phyloP scores from a whole-genome alignment of 1,139 yeast species.

The Hemisphaericaspora xylofermentans region DNA sequence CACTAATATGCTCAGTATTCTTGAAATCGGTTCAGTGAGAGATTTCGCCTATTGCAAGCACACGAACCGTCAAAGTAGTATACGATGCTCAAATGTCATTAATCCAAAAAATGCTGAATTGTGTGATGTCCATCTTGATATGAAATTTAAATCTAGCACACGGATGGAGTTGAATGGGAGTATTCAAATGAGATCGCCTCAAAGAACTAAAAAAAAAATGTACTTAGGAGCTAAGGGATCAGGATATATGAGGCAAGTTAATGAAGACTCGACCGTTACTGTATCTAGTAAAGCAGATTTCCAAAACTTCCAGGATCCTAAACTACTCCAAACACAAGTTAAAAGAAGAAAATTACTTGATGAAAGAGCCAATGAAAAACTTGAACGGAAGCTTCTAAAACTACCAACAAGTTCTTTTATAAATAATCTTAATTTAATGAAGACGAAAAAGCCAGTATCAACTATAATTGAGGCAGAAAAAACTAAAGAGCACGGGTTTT shows the following conservation, averaged over 20 bases:
- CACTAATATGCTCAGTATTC: slow-evolving; percentile 43
- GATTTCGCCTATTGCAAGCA: slow-evolving; percentile 71
- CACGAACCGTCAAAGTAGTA: slow-evolving; percentile 40
- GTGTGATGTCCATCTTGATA: slow-evolving; percentile 74
- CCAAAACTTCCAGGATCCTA: slow-evolving; percentile 46
- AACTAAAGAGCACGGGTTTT: slow-evolving; percentile 28
- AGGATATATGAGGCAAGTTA: slow-evolving; percentile 15
- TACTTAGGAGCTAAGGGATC: slow-evolving; percentile 18
- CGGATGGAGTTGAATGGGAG: slow-evolving; percentile 77
- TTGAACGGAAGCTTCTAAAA: slow-evolving; percentile 30
- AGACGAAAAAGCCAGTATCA: not conserved
- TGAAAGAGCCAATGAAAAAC: slow-evolving; percentile 32
- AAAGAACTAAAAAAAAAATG: slow-evolving; percentile 24
- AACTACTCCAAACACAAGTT: slow-evolving; percentile 36
- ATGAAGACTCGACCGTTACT: slow-evolving; percentile 26
- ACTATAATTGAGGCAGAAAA: not conserved
- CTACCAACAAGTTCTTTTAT: slow-evolving; percentile 12
- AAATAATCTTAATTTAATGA: slow-evolving; percentile 9
- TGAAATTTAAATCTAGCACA: slow-evolving; percentile 50
- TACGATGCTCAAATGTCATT: slow-evolving; percentile 58
- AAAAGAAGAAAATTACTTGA: slow-evolving; percentile 33
- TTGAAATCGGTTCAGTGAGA: slow-evolving; percentile 73
- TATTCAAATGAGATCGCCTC: slow-evolving; percentile 44
- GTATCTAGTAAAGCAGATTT: slow-evolving; percentile 16
- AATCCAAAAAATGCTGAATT: slow-evolving; percentile 50